These are phyloP conservation scores for Paramecium sexaurelia DNA, from an alignment of 73 alveolate species.

Conservation along the genomic window DNA sequence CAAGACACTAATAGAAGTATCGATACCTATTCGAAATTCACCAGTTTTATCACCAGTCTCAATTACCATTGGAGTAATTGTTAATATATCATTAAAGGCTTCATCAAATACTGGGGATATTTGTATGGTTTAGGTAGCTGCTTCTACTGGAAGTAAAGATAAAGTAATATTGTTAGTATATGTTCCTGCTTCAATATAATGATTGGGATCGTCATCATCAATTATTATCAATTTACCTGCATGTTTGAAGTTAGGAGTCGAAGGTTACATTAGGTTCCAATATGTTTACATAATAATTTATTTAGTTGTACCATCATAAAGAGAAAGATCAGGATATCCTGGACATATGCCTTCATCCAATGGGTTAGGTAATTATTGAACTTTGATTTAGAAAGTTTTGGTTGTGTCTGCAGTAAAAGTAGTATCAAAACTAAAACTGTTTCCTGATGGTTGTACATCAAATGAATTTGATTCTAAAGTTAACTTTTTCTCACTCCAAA, in stretches of 20 bases:
- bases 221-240: slow-evolving; percentile 31
- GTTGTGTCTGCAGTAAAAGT: background rate
- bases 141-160: background rate
- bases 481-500: slow-evolving; percentile 52
- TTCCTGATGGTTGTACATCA: slow-evolving; percentile 4
- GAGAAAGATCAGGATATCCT: slow-evolving; percentile 60
- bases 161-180: slow-evolving; percentile 15
- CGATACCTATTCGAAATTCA: slow-evolving; percentile 10
- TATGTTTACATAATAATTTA: background rate
- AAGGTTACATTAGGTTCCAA: slow-evolving; percentile 32
- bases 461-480: background rate
- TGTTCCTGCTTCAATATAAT: slow-evolving; percentile 53
- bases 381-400: background rate
- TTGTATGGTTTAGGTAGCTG: background rate
- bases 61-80: slow-evolving; percentile 6
- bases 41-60: background rate
- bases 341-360: slow-evolving; percentile 68
- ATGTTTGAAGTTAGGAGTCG: slow-evolving; percentile 35
- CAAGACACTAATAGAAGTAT: slow-evolving; percentile 25
- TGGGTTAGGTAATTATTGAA: slow-evolving; percentile 60
- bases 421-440: slow-evolving; percentile 7
- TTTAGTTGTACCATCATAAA: slow-evolving; percentile 40
- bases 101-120: slow-evolving; percentile 20
- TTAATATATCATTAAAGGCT: background rate
- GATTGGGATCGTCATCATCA: slow-evolving; percentile 34